Conservation (phyloP, 2,329 filamentous ascomycete species). For the Cladosporium sp. region DNA sequence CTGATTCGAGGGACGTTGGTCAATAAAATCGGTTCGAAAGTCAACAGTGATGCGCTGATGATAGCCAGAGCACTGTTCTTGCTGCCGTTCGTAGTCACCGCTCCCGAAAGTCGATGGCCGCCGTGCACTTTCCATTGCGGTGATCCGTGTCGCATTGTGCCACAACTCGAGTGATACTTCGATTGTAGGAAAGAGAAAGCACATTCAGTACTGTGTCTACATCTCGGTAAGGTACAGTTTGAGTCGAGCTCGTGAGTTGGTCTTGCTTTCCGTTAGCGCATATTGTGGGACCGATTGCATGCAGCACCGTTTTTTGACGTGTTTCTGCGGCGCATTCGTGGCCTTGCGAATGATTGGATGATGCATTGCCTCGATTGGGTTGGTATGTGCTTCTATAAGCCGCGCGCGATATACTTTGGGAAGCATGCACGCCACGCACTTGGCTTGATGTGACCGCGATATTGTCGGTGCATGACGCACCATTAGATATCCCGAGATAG, state of each 20-base stretch:
- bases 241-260: too few relatives aligned
- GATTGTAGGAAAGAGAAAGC: too few relatives aligned
- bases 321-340: background rate
- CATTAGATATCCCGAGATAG: background rate
- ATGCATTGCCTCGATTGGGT: background rate
- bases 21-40: background rate
- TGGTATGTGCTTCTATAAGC: background rate
- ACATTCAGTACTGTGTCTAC: too few relatives aligned
- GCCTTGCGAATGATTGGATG: background rate
- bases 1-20: slow-evolving; percentile 10
- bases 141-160: background rate
- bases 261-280: background rate
- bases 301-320: slow-evolving; percentile 8
- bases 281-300: background rate
- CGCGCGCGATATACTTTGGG: background rate
- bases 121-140: background rate
- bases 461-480: background rate
- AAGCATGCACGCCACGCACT: background rate
- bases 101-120: background rate
- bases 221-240: too few relatives aligned
- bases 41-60: background rate
- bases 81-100: slow-evolving; percentile 7
- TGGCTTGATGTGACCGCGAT: background rate
- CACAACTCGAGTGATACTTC: too few relatives aligned
- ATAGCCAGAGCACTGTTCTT: slow-evolving; percentile 16